Base-by-base conservation (phyloP, 257 asterid species). In the Gentiana straminea region DNA sequence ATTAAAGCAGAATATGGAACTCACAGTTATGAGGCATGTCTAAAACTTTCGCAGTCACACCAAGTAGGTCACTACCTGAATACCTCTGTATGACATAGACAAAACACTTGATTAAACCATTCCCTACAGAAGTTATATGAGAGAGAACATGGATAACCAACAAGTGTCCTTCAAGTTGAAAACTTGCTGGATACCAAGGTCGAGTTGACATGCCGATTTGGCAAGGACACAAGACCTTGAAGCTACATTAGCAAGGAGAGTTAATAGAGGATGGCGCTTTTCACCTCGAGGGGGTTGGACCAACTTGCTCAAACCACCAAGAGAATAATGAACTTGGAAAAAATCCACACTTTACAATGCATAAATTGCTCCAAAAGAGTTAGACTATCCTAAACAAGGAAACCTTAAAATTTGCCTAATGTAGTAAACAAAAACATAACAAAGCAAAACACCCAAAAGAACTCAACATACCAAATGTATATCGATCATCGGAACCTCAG, bases 401-500 rank as follows among this genome's bases (percentile, higher is more conserved):
- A 10, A 41, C 5, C 46, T 41, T 41, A 41, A 39, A 41, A 2
- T 41, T 10, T 41, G 46, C 44, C 46, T 5, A 41, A 4, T 41
- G 8, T 5, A 41, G 46, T 41, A 5, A 10, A 41, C 10, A 10
- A 41, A 10, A 41, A 41, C 10, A 41, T 5, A 41, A 10, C 9
- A 10, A 41, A 41, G 46, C 9, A 7, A 24, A 24, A 41, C 46
- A 41, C 8, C 9, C 46, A 57, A 57, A 46, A 24, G 6, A 43
- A 45, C 64, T 54, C 57, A 73, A 41, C 84, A 75, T 77, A 92
- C 97, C 83, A 85, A 68, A 77, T 83, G 83, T 81, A 85, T 75
- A 71, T 85, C 95, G 56, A 92, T 81, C 95, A 88, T 80, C 45
- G 97, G 94, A 72, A 92, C 93, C 81, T 92, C 97, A 44, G 95